Conservation (phyloP, 768 basidiomycete genomes). For the Boletus bicolor region DNA sequence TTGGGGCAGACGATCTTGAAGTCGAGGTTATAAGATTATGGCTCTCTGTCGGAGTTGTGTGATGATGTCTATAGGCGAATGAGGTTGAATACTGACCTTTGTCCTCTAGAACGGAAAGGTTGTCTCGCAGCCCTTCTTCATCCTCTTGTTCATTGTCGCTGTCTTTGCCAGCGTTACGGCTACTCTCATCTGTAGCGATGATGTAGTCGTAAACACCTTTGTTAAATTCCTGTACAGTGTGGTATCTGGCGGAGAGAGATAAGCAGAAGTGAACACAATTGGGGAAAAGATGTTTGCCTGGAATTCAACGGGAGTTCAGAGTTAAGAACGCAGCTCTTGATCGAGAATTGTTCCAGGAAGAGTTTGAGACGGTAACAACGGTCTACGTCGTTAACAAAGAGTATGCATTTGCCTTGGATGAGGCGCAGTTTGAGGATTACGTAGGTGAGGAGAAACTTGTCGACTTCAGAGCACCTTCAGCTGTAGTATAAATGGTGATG, state of each 20-base stretch:
- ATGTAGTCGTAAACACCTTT: slow-evolving; percentile 98
- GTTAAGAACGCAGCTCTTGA: slow-evolving; percentile 94
- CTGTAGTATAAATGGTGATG: not conserved
- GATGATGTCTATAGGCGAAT: slow-evolving; percentile 28
- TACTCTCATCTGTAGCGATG: slow-evolving; percentile 93
- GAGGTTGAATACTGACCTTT: slow-evolving; percentile 27
- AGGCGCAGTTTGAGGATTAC: slow-evolving; percentile 96
- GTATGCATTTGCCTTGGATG: slow-evolving; percentile 91
- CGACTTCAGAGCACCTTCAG: slow-evolving; percentile 80
- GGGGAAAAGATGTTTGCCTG: slow-evolving; percentile 41
- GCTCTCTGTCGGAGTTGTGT: slow-evolving; percentile 39
- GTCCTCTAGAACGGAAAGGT: slow-evolving; percentile 10
- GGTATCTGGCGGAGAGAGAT: slow-evolving; percentile 55
- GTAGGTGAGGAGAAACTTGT: slow-evolving; percentile 96
- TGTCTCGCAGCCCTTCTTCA: slow-evolving; percentile 21
- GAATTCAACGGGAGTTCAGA: slow-evolving; percentile 95
- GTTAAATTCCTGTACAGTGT: slow-evolving; percentile 98
- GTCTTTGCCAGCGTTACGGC: slow-evolving; percentile 50
- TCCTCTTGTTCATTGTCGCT: slow-evolving; percentile 44
- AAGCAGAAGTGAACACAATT: not conserved
- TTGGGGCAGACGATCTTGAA: slow-evolving; percentile 6
- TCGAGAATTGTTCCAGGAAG: slow-evolving; percentile 97
- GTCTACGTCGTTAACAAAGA: slow-evolving; percentile 96
- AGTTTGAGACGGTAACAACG: slow-evolving; percentile 93
- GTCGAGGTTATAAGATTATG: slow-evolving; percentile 30